Base-by-base conservation (phyloP, 306 rosid species). In the Inga leiocalycina region DNA sequence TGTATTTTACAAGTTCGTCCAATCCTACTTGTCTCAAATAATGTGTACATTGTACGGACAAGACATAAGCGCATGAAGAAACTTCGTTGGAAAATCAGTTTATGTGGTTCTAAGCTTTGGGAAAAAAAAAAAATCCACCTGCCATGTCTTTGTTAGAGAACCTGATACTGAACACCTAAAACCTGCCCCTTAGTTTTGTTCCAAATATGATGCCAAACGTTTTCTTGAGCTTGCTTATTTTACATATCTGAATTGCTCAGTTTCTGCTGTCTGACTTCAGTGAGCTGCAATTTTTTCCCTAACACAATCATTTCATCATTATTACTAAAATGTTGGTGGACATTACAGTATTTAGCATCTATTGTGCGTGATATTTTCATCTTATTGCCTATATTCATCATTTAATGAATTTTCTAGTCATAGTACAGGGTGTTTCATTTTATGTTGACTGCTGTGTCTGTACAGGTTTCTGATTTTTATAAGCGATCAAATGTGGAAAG, bases 401-500 rank as follows among this genome's bases (percentile, higher is more conserved):
- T 70, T 45, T 65, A 65, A 52, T 71, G 24, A 79, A 64, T 54
- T 80, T 69, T 77, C 41, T 66, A n/a, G 44, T 44, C 62, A 56
- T 77, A 13, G 19, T 74, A 43, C 71, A 69, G 41, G 79, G 68
- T 56, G 44, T 54, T 75, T 44, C 56, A 11, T 48, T 16, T 81
- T 45, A 20, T 56, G 74, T 62, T 80, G 78, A 49, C 62, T 75
- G 34, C 74, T 34, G 48, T 87, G 86, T 82, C 74, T 82, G 56
- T 45, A 70, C 91, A 96, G 99, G 97, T 96, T 85, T 91, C 95
- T 68, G 99, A 96, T 87, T 74, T 93, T 86, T 94, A 94, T 83
- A 96, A 94, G 87, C 88, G 94, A 59, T 88, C 99, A 51, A 89
- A 86, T 79, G 88, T 84, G 39, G 99, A 91, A 78, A 91, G 97